These are phyloP conservation scores for Scytalidium sp. DNA, from an alignment of 2,329 filamentous ascomycete genomes.

Conservation along the genomic window DNA sequence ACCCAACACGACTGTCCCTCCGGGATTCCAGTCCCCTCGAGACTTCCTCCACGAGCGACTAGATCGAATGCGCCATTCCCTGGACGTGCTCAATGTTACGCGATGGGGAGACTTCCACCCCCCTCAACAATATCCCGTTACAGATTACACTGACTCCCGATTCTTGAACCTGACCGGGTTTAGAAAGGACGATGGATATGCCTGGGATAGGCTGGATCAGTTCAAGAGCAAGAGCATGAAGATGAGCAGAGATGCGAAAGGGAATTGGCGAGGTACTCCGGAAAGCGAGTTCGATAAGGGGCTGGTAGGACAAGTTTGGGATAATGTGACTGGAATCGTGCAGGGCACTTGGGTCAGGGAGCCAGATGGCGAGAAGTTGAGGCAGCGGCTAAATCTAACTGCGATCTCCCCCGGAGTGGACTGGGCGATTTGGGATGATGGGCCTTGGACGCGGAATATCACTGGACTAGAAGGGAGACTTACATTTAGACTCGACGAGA, in stretches of 20 bases:
- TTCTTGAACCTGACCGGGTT: constrained; percentile 77
- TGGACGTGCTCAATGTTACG: constrained; percentile 52
- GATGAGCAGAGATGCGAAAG: constrained; percentile 53
- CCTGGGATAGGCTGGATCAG: constrained; percentile 68
- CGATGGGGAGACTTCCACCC: constrained; percentile 60
- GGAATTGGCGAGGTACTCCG: constrained; percentile 13
- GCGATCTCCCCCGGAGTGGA: constrained; percentile 61
- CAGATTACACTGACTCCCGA: constrained; percentile 23
- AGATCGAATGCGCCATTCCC: constrained; percentile 48
- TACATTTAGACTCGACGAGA: constrained; percentile 63
- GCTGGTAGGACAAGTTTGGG: constrained; percentile 22
- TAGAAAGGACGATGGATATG: constrained; percentile 68
- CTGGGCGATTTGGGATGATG: constrained; percentile 52
- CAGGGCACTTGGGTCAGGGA: constrained; percentile 26
- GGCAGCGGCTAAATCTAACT: constrained; percentile 54
- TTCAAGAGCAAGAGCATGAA: constrained; percentile 65
- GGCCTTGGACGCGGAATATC: constrained; percentile 74
- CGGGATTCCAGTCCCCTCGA: constrained; percentile 40
- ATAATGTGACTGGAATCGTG: constrained; percentile 31
- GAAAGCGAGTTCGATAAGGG: constrained; percentile 7
- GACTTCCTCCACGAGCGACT: constrained; percentile 44
- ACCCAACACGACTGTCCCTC: constrained; percentile 21
- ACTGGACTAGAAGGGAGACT: constrained; percentile 71
- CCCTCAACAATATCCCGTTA: constrained; percentile 5
- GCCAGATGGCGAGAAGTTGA: constrained; percentile 16